Conservation (phyloP, 108 stramenopile genomes). For the Tribonema minus region DNA sequence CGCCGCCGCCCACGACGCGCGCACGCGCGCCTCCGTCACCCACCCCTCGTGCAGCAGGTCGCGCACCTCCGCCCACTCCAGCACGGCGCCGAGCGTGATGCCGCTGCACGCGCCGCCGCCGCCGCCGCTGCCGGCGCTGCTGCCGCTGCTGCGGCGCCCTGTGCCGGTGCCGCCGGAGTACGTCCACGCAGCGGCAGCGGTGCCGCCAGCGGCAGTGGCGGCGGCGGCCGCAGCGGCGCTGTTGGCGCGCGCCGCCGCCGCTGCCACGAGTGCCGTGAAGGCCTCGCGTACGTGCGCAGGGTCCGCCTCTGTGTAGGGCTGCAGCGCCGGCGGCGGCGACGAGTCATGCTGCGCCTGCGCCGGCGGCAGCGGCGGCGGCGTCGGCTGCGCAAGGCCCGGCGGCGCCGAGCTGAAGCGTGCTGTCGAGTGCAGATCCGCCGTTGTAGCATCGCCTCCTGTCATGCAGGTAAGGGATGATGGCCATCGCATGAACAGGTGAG, state of each 20-base stretch:
- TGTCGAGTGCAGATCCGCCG: no score
- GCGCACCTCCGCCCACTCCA: neutral
- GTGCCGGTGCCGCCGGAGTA: no score
- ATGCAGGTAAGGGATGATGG: no score
- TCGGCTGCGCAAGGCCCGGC: neutral
- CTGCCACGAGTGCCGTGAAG: neutral
- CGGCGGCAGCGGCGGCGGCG: neutral
- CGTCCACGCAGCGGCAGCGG: no score
- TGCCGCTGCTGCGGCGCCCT: neutral
- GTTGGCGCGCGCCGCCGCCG: neutral
- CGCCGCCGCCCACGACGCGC: neutral
- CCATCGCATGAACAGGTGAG: no score
- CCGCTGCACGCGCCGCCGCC: neutral
- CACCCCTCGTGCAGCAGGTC: neutral
- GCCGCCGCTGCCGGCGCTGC: neutral
- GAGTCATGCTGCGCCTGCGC: neutral
- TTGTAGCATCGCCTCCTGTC: no score
- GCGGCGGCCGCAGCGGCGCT: neutral
- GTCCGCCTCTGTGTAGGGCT: neutral
- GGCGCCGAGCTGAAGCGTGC: neutral
- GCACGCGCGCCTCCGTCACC: neutral
- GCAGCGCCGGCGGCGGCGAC: neutral
- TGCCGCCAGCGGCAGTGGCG: neutral
- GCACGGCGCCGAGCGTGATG: neutral
- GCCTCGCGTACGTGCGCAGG: neutral